Conservation (phyloP, 2,329 filamentous ascomycete genomes). For the Colletotrichum agaves region DNA sequence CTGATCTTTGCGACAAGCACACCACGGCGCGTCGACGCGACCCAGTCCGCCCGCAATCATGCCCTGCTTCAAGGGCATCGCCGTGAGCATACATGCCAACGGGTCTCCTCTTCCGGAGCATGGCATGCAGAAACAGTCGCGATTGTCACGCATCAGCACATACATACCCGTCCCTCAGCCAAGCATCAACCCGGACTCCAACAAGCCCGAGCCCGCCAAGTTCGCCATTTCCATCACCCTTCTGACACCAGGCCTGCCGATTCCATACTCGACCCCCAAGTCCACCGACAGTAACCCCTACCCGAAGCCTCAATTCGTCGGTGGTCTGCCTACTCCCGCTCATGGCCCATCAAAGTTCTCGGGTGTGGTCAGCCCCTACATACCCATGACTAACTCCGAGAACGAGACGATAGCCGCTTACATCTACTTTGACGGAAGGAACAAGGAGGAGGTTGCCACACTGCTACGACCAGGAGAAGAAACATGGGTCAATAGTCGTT, state of each 20-base stretch:
- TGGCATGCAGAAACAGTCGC: conserved; percentile 93
- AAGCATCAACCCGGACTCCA: conserved; percentile 69
- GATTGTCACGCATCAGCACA: conserved; percentile 90
- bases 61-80: conserved; percentile 99
- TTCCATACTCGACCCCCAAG: conserved; percentile 93
- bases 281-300: conserved; percentile 79
- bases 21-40: neutral
- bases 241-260: conserved; percentile 85
- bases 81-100: conserved; percentile 92
- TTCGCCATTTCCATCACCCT: conserved; percentile 99
- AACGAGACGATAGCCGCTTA: conserved; percentile 99
- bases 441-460: conserved; percentile 97
- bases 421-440: conserved; percentile 96
- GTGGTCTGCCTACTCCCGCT: conserved; percentile 69
- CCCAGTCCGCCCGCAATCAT: conserved; percentile 53
- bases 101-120: conserved; percentile 87
- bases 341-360: conserved; percentile 59
- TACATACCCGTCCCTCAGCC: conserved; percentile 97
- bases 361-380: conserved; percentile 81
- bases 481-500: conserved; percentile 98
- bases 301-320: conserved; percentile 85
- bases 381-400: conserved; percentile 89
- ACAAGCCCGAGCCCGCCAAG: conserved; percentile 89
- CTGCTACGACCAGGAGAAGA: conserved; percentile 92
- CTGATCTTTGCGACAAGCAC: neutral